Conservation (phyloP, 768 basidiomycete genomes). For the Tricholoma sp. region DNA sequence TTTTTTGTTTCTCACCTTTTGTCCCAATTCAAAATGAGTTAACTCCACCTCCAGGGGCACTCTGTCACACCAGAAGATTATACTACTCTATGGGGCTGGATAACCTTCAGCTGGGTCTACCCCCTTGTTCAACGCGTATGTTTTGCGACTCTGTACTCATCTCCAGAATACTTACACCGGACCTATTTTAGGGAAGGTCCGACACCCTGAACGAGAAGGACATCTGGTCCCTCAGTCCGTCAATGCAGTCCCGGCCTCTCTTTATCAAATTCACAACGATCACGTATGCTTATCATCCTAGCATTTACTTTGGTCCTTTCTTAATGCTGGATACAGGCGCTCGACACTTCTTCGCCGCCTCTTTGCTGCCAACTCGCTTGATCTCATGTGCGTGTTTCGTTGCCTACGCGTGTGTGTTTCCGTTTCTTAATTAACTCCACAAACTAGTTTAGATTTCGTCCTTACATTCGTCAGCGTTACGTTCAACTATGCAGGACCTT, state of each 20-base stretch:
- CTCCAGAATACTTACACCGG: not conserved
- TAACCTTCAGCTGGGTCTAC: conserved; percentile 66
- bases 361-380: conserved; percentile 41
- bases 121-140: conserved; percentile 52
- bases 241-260: conserved; percentile 58
- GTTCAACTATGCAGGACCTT: conserved; percentile 79
- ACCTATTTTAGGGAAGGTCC: conserved; percentile 32
- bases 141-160: not conserved
- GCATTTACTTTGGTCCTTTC: not conserved
- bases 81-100: conserved; percentile 65
- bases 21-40: not conserved
- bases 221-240: conserved; percentile 68
- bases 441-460: conserved; percentile 50
- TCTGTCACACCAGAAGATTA: conserved; percentile 73
- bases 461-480: conserved; percentile 65
- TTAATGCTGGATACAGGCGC: conserved; percentile 18
- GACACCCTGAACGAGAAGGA: conserved; percentile 65
- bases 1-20: not conserved
- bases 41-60: conserved; percentile 33
- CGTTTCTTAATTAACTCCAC: not conserved
- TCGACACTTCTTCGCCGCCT: conserved; percentile 38
- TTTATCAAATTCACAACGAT: conserved; percentile 46
- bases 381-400: conserved; percentile 33
- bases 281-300: conserved; percentile 12
- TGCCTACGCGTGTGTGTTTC: no score